These are phyloP conservation scores for Aspergillus nidulans DNA, from an alignment of 495 filamentous ascomycete species.

Conservation along the genomic window DNA sequence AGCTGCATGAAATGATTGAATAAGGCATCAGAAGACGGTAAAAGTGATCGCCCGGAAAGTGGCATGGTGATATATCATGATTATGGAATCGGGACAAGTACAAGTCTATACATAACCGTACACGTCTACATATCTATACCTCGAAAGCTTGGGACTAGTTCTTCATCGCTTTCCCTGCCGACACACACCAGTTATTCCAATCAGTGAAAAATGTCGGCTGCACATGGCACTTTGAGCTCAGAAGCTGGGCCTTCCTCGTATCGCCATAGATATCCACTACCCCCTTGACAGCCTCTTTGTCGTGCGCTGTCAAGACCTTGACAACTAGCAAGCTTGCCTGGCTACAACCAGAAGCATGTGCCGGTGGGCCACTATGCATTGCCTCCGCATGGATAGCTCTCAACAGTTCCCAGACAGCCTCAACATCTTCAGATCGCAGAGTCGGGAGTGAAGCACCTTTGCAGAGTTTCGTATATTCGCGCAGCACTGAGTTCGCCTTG, in stretches of 20 bases:
- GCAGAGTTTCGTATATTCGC: slow-evolving; percentile 63
- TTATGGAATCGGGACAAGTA: too few relatives aligned
- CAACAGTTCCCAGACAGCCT: slow-evolving; percentile 55
- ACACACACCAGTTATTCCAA: slow-evolving; percentile 63
- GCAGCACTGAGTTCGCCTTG: slow-evolving; percentile 65
- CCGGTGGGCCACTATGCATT: slow-evolving; percentile 53
- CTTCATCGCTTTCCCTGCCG: slow-evolving; percentile 44
- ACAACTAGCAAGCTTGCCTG: slow-evolving; percentile 59
- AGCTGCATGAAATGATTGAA: too few relatives aligned
- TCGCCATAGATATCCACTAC: slow-evolving; percentile 55
- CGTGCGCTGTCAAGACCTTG: slow-evolving; percentile 53
- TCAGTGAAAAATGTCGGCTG: slow-evolving; percentile 63
- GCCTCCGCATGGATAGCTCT: slow-evolving; percentile 68
- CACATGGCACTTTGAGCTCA: slow-evolving; percentile 52
- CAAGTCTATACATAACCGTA: too few relatives aligned
- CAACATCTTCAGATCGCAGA: slow-evolving; percentile 38
- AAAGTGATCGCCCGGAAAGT: too few relatives aligned
- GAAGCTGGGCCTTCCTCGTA: slow-evolving; percentile 51
- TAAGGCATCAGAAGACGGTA: too few relatives aligned
- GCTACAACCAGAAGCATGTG: slow-evolving; percentile 55
- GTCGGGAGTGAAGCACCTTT: slow-evolving; percentile 51
- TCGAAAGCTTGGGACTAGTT: too few relatives aligned
- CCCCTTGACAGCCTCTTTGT: slow-evolving; percentile 41
- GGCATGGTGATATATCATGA: too few relatives aligned
- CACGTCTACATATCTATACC: too few relatives aligned